phyloP scores from a whole-genome alignment of 2,329 filamentous ascomycete species.

The Hypoxylon sp. region DNA sequence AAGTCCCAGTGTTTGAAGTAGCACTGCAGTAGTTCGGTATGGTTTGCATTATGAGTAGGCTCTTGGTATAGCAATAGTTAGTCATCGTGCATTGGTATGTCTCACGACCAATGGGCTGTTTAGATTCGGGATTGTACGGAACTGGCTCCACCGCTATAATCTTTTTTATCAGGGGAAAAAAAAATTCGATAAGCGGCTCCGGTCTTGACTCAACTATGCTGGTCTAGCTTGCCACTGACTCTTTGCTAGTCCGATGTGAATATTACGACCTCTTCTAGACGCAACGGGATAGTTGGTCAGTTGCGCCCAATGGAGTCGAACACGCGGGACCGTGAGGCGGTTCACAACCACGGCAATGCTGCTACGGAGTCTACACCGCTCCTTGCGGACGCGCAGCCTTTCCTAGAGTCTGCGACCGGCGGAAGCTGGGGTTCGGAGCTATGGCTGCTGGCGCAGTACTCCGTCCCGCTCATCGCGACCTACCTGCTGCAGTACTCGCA shows the following conservation, averaged over 20 bases:
- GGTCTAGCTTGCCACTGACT: background rate
- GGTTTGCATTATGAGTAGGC: background rate
- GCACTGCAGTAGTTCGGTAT: background rate
- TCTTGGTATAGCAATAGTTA: conserved; percentile 1
- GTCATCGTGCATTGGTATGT: conserved; percentile 3
- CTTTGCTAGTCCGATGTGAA: too few species aligned
- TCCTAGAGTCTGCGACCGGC: conserved; percentile 10
- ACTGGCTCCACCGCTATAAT: background rate
- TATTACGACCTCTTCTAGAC: too few species aligned
- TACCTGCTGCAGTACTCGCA: conserved; percentile 67
- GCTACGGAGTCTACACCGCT: conserved; percentile 42
- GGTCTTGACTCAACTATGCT: background rate
- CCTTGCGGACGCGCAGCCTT: conserved; percentile 31
- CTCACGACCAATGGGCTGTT: background rate
- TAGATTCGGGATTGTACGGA: background rate
- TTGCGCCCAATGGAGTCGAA: conserved; percentile 21
- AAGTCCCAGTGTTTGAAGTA: background rate
- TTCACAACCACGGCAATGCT: background rate
- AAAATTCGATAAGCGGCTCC: background rate
- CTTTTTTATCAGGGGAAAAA: background rate
- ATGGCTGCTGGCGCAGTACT: conserved; percentile 54
- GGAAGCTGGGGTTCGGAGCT: conserved; percentile 43
- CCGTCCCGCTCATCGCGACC: conserved; percentile 62
- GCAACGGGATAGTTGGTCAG: background rate
- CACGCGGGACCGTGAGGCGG: conserved; percentile 14